Evolutionary conservation across 192 early-diverging fungal species (phyloP).

Genomic region (Umbelopsis vinacea): DNA sequence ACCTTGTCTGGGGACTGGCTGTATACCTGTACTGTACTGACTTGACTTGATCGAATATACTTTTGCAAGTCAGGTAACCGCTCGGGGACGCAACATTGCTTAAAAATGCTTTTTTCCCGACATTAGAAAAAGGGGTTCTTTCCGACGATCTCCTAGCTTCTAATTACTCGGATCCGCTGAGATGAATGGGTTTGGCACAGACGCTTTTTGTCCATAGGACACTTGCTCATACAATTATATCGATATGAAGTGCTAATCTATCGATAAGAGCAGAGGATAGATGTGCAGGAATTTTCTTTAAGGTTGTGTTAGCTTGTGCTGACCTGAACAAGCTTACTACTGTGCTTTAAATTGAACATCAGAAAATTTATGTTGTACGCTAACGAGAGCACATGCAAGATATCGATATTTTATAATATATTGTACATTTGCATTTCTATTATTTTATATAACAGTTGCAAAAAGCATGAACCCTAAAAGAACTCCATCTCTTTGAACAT

Average conservation of each 20-base stretch:
- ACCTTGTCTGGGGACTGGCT: conserved; percentile 3
- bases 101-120: neutral
- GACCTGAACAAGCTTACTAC: neutral
- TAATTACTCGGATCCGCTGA: neutral
- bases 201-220: neutral
- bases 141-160: neutral
- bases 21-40: neutral
- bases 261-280: neutral
- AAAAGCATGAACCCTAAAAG: neutral
- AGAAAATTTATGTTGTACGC: neutral
- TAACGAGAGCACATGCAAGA: neutral
- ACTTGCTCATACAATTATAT: too few species aligned
- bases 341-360: neutral
- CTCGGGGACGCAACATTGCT: neutral
- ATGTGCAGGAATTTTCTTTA: neutral
- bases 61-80: neutral
- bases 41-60: neutral
- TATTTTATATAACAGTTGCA: neutral
- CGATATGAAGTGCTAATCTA: neutral
- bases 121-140: neutral
- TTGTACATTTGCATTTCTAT: neutral
- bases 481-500: neutral
- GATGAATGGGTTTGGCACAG: neutral
- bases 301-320: neutral
- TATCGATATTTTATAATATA: neutral